Evolutionary conservation across 345 rosid genomes (phyloP).

Genomic region (Eucalyptus leucophloia): DNA sequence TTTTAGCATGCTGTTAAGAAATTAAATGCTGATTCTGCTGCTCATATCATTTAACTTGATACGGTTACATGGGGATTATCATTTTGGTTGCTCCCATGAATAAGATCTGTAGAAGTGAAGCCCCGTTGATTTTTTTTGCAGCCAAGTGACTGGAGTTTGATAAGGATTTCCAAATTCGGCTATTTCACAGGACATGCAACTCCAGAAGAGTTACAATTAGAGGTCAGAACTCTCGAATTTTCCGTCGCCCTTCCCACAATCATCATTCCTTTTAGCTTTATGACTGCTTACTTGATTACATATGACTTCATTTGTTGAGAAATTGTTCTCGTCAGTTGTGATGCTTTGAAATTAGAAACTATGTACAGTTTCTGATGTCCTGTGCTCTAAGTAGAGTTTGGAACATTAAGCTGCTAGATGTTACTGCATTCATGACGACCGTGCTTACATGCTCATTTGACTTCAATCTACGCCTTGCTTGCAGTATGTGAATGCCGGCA

Average conservation of each 20-base stretch:
- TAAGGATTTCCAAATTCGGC: slow-evolving; percentile 34
- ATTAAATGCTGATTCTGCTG: background rate
- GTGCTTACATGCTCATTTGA: background rate
- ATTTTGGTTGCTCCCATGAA: background rate
- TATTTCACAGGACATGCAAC: slow-evolving; percentile 35
- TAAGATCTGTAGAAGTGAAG: background rate
- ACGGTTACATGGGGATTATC: background rate
- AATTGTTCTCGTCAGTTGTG: background rate
- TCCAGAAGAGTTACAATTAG: slow-evolving; percentile 14
- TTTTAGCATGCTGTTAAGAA: background rate
- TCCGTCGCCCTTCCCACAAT: background rate
- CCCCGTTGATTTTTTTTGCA: background rate
- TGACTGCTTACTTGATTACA: background rate
- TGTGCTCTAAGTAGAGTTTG: background rate
- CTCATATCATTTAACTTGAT: background rate
- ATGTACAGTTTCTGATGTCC: background rate
- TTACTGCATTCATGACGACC: background rate
- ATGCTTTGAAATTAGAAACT: background rate
- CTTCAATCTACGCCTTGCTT: background rate
- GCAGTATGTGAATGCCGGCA: slow-evolving; percentile 36
- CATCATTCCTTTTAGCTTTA: background rate
- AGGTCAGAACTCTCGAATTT: slow-evolving; percentile 12
- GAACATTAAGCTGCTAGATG: background rate
- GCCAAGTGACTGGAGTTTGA: slow-evolving; percentile 33
- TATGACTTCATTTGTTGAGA: background rate